Evolutionary conservation across 805 yeast species (phyloP).

Genomic region (Zygosaccharomyces rouxii): DNA sequence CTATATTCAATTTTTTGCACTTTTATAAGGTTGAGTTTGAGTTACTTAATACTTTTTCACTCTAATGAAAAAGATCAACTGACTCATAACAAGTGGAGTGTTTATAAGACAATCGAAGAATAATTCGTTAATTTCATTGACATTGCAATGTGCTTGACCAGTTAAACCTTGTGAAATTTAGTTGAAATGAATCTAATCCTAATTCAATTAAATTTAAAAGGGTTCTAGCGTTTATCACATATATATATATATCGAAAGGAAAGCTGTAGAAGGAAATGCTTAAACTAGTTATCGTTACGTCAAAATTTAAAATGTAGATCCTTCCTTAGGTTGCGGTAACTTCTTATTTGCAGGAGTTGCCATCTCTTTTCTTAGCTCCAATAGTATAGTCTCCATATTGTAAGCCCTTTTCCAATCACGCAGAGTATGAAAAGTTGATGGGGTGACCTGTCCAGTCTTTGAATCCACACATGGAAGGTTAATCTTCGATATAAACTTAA

Average conservation of each 20-base stretch:
- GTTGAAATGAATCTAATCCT: not conserved
- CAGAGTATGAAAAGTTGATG: conserved; percentile 58
- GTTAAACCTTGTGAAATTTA: no score
- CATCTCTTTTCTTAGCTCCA: conserved; percentile 89
- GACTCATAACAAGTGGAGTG: not conserved
- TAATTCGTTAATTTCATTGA: no score
- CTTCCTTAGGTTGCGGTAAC: conserved; percentile 88
- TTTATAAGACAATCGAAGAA: no score
- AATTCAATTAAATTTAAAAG: not conserved
- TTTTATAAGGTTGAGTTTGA: not conserved
- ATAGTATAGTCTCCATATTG: conserved; percentile 87
- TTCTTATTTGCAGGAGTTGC: conserved; percentile 77
- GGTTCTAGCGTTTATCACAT: conserved; percentile 1
- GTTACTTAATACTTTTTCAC: not conserved
- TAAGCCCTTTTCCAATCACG: conserved; percentile 84
- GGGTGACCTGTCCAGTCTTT: conserved; percentile 51
- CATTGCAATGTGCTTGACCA: no score
- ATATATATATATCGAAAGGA: conserved; percentile 1
- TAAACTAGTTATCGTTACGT: conserved; percentile 1
- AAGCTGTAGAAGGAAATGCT: not conserved
- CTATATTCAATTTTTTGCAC: not conserved
- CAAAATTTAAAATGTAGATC: conserved; percentile 50
- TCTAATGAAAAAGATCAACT: not conserved
- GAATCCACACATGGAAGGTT: conserved; percentile 88
- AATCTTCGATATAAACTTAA: conserved; percentile 74